phyloP scores from a whole-genome alignment of 371 early-diverging fungal genomes.

The Dichotomocladium elegans region DNA sequence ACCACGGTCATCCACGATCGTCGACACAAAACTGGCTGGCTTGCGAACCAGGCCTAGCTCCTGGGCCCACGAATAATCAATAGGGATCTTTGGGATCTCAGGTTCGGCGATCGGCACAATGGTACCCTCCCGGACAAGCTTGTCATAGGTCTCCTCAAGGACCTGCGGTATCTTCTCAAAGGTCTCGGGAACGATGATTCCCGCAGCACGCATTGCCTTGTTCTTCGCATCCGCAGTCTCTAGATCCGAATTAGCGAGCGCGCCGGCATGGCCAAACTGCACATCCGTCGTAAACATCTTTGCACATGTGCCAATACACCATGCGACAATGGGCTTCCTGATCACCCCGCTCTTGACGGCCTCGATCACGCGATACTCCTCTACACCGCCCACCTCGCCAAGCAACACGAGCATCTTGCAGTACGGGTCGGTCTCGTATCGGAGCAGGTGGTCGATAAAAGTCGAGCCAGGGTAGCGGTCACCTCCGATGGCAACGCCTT shows the following conservation, averaged over 20 bases:
- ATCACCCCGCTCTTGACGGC: slow-evolving; percentile 86
- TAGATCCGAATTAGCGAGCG: slow-evolving; percentile 91
- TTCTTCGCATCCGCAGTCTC: slow-evolving; percentile 98
- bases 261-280: slow-evolving; percentile 97
- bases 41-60: slow-evolving; percentile 98
- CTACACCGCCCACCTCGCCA: slow-evolving; percentile 98
- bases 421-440: slow-evolving; percentile 89
- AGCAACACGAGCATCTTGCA: slow-evolving; percentile 94
- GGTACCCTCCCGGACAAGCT: slow-evolving; percentile 70
- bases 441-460: slow-evolving; percentile 94
- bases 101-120: slow-evolving; percentile 81
- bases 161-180: slow-evolving; percentile 92
- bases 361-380: slow-evolving; percentile 93
- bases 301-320: slow-evolving; percentile 98
- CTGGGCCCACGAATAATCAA: slow-evolving; percentile 98
- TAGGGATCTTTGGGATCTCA: slow-evolving; percentile 96
- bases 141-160: slow-evolving; percentile 72
- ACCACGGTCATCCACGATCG: slow-evolving; percentile 98
- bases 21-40: slow-evolving; percentile 96
- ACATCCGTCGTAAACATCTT: slow-evolving; percentile 98
- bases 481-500: slow-evolving; percentile 98
- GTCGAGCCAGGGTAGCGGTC: slow-evolving; percentile 98
- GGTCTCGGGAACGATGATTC: slow-evolving; percentile 91
- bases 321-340: slow-evolving; percentile 97
- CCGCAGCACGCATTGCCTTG: slow-evolving; percentile 80